phyloP scores from a whole-genome alignment of 73 alveolate species.

The Symbiodinium pilosum region DNA sequence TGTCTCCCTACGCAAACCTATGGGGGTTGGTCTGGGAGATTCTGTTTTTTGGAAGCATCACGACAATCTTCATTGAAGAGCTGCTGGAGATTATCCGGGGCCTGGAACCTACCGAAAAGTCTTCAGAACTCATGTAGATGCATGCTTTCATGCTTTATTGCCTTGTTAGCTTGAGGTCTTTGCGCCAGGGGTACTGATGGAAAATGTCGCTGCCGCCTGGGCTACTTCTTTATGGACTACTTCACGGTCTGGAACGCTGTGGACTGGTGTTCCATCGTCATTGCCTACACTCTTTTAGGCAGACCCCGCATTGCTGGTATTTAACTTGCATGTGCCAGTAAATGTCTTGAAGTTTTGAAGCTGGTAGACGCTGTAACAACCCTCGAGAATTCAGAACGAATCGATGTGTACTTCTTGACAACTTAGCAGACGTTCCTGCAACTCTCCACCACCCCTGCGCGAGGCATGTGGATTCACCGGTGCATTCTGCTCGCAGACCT shows the following conservation, averaged over 20 bases:
- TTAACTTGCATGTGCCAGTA: too few relatives aligned
- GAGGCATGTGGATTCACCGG: conserved; percentile 5
- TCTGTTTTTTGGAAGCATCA: conserved; percentile 41
- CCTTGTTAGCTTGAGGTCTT: neutral
- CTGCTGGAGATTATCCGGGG: conserved; percentile 34
- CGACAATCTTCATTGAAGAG: conserved; percentile 67
- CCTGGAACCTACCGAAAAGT: neutral
- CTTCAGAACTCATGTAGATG: neutral
- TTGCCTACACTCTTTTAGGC: conserved; percentile 69
- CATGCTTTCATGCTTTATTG: neutral
- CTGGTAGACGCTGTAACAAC: too few relatives aligned
- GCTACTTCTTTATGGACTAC: conserved; percentile 14
- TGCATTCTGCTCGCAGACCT: neutral
- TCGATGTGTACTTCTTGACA: too few relatives aligned
- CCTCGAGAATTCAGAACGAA: too few relatives aligned
- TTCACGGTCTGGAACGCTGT: conserved; percentile 47
- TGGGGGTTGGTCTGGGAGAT: conserved; percentile 78
- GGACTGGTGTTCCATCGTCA: conserved; percentile 78
- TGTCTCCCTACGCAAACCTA: conserved; percentile 49
- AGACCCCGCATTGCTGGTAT: too few relatives aligned
- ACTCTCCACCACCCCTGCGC: too few relatives aligned
- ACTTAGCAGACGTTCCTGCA: too few relatives aligned
- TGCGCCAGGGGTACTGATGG: neutral
- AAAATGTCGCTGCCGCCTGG: conserved; percentile 19
- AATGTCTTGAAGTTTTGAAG: too few relatives aligned